Conservation (phyloP, 805 yeast species). For the Metschnikowia vanudenii region DNA sequence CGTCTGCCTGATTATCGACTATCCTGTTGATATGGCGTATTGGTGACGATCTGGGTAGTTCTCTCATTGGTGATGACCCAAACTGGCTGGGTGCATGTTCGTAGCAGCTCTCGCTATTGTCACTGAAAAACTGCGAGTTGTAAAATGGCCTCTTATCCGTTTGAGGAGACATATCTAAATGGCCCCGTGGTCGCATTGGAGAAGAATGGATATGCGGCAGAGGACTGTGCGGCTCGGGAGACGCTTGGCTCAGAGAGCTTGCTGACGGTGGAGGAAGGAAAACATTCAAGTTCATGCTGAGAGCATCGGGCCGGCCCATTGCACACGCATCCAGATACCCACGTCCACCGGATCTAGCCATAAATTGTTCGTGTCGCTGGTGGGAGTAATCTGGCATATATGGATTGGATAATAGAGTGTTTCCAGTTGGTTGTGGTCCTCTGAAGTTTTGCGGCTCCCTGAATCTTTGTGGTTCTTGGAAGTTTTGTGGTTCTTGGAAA, state of each 20-base stretch:
- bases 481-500: too few species aligned
- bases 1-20: slow-evolving; percentile 21
- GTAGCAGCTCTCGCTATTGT: slow-evolving; percentile 18
- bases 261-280: slow-evolving; percentile 41
- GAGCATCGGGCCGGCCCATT: slow-evolving; percentile 7
- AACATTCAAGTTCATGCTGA: slow-evolving; percentile 21
- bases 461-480: too few species aligned
- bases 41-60: slow-evolving; percentile 20
- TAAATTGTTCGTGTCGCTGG: background rate
- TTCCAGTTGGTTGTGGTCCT: too few species aligned
- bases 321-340: background rate
- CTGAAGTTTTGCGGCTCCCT: too few species aligned
- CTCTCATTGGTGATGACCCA: slow-evolving; percentile 30
- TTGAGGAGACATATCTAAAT: slow-evolving; percentile 12
- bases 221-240: slow-evolving; percentile 34
- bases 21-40: slow-evolving; percentile 5
- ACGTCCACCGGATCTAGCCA: background rate
- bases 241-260: slow-evolving; percentile 31
- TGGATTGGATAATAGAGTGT: too few species aligned
- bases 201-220: slow-evolving; percentile 25
- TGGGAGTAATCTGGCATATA: background rate
- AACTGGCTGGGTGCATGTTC: slow-evolving; percentile 20
- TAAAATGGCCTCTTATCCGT: slow-evolving; percentile 28
- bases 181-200: slow-evolving; percentile 21
- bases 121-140: slow-evolving; percentile 42